Conservation (phyloP, 202 grass and related monocot species). For the Setaria italica region DNA sequence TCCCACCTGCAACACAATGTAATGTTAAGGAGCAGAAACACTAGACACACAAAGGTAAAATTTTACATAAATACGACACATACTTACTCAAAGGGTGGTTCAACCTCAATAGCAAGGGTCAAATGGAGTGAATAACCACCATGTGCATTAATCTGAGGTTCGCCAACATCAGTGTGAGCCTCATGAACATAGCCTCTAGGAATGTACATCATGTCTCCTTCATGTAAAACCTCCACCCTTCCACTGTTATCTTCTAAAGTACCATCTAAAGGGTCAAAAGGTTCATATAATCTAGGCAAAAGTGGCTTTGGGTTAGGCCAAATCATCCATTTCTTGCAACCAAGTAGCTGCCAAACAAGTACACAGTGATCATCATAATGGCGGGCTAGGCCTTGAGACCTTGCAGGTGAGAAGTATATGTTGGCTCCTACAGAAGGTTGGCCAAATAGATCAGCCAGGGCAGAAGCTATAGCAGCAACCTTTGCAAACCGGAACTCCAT, state of each 20-base stretch:
- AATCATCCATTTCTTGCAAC: slow-evolving; percentile 72
- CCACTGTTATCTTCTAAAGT: slow-evolving; percentile 42
- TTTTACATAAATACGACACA: slow-evolving; percentile 7
- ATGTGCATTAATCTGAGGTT: slow-evolving; percentile 24
- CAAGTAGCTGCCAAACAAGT: slow-evolving; percentile 84
- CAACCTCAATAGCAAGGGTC: slow-evolving; percentile 90
- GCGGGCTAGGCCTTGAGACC: slow-evolving; percentile 70
- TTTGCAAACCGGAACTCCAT: slow-evolving; percentile 79
- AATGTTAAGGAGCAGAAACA: slow-evolving; percentile 34
- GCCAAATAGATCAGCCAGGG: slow-evolving; percentile 76
- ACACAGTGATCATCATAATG: slow-evolving; percentile 97
- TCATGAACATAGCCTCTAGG: slow-evolving; percentile 89
- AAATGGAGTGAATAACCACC: slow-evolving; percentile 70
- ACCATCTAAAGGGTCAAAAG: slow-evolving; percentile 55
- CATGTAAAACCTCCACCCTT: slow-evolving; percentile 54
- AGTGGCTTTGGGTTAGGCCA: slow-evolving; percentile 57
- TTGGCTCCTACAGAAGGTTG: slow-evolving; percentile 90
- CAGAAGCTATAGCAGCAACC: slow-evolving; percentile 65
- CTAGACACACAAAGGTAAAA: not conserved
- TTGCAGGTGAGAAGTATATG: slow-evolving; percentile 80
- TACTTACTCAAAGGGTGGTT: slow-evolving; percentile 92
- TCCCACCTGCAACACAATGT: slow-evolving; percentile 70
- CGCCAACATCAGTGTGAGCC: slow-evolving; percentile 52
- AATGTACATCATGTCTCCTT: slow-evolving; percentile 88
- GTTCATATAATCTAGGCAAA: slow-evolving; percentile 86